Base-by-base conservation (phyloP, 2,329 filamentous ascomycete genomes). In the Phaeosphaeriaceae sp. region DNA sequence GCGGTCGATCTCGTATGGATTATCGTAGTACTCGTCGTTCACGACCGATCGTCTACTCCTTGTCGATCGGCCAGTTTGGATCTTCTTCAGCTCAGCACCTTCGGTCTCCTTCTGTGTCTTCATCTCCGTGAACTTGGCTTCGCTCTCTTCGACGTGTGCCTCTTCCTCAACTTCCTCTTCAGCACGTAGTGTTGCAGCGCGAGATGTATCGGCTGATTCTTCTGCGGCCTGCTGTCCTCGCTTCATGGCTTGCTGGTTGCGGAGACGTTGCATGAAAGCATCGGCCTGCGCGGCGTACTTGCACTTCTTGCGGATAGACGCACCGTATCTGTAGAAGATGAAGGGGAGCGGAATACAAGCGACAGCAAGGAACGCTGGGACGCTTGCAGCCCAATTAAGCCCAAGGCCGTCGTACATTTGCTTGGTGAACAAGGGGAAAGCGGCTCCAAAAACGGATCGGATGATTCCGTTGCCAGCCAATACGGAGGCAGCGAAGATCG, bases 381-480 rank as follows among this genome's bases (percentile, higher is more conserved):
- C 80, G 0, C 86, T 88, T 32, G 84, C 88, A 1, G 90, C 91
- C 91, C 91, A 94, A 79, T 93, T 90, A 56, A 91, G 88, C 49
- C 91, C 77, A 4, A 79, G 63, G 26, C 65, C 54, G 11, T 60
- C 60, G 67, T 83, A 84, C 81, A 84, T 92, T 69, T 92, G 88
- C 1, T 82, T 84, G 0, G 90, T 88, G 74, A 95, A 95, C 1
- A 95, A 84, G 0, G 92, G 92, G 81, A 96, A 95, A 1, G 85
- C 88, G 1, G 91, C 91, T 63, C 91, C 92, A 62, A 89, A 90
- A 9, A 93, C 81, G 0, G 91, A 94, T 66, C 93, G 89, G 40
- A 96, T 79, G 71, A 96, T 90, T 0, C 91, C 91, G 78, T 94
- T 92, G 49, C 90, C 90, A 2, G 91, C 91, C 9, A 94, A 81